A percentile compares a stretch with the other conserved stretches of the same genome.
Evolutionary conservation across 129 eudicot genomes (phyloP).

Genomic region (Flaveria sonorensis): DNA sequence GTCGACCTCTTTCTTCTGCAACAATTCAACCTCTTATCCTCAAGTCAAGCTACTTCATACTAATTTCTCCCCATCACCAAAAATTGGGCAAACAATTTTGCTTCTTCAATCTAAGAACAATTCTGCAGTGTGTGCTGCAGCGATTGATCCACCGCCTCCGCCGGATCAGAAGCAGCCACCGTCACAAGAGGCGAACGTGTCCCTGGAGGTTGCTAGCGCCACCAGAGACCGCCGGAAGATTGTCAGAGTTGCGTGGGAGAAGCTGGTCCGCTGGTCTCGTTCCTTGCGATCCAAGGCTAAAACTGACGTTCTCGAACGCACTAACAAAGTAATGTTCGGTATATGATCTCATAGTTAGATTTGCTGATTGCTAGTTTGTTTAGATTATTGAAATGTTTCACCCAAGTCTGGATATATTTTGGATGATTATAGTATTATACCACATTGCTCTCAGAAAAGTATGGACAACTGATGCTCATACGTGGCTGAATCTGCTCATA

Average conservation of each 20-base stretch:
- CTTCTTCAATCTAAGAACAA: constrained; percentile 24
- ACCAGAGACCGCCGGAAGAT: constrained; percentile 67
- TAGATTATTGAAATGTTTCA: not conserved
- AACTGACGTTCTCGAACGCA: constrained; percentile 91
- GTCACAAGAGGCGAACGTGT: constrained; percentile 15
- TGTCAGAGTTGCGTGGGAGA: constrained; percentile 93
- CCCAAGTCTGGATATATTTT: not conserved
- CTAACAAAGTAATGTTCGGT: constrained; percentile 55
- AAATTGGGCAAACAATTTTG: constrained; percentile 13
- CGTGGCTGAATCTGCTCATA: constrained; percentile 12
- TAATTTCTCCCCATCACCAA: constrained; percentile 35
- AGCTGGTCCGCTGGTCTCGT: constrained; percentile 95
- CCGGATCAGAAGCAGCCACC: constrained; percentile 26
- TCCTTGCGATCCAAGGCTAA: constrained; percentile 73
- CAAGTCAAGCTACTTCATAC: constrained; percentile 22
- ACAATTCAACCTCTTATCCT: constrained; percentile 21
- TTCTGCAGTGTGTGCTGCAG: constrained; percentile 18
- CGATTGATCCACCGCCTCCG: constrained; percentile 39
- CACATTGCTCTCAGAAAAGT: not conserved
- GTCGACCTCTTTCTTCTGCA: constrained; percentile 34
- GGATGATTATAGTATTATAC: not conserved
- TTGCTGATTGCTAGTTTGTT: constrained; percentile 9
- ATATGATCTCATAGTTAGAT: not conserved
- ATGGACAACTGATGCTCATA: not conserved
- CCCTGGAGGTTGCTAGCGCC: constrained; percentile 39